These are phyloP conservation scores for Glomus cerebriforme DNA, from an alignment of 192 early-diverging fungal species.

Conservation along the genomic window DNA sequence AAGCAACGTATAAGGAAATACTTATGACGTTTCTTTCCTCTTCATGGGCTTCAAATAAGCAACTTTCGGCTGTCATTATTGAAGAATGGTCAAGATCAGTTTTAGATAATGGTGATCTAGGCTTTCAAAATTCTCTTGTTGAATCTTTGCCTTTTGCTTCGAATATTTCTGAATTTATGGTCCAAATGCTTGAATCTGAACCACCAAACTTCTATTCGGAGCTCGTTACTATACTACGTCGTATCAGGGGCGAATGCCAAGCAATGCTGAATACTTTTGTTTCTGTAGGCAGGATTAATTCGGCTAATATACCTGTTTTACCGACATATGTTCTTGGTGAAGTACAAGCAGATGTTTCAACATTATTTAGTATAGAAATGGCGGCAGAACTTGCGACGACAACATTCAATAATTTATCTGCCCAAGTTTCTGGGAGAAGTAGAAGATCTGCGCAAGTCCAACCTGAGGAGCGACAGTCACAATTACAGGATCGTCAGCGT, in stretches of 20 bases:
- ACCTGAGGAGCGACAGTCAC: neutral
- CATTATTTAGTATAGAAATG: slow-evolving; percentile 59
- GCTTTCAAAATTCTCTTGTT: slow-evolving; percentile 40
- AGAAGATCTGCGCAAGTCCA: slow-evolving; percentile 37
- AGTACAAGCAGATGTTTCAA: slow-evolving; percentile 20
- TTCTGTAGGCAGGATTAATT: slow-evolving; percentile 48
- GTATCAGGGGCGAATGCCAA: slow-evolving; percentile 69
- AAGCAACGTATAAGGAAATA: slow-evolving; percentile 51
- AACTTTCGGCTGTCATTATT: slow-evolving; percentile 71
- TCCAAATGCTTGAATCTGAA: slow-evolving; percentile 54
- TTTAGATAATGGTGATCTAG: slow-evolving; percentile 36
- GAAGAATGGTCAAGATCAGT: slow-evolving; percentile 79
- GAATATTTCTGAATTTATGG: slow-evolving; percentile 58
- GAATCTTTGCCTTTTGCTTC: slow-evolving; percentile 50
- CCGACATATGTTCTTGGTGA: slow-evolving; percentile 51
- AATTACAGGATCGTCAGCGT: slow-evolving; percentile 61
- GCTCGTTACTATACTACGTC: slow-evolving; percentile 57
- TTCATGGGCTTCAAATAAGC: slow-evolving; percentile 75
- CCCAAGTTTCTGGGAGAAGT: slow-evolving; percentile 39
- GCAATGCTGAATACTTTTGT: slow-evolving; percentile 62
- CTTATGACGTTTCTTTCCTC: slow-evolving; percentile 67
- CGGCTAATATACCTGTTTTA: slow-evolving; percentile 50
- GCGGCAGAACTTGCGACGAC: slow-evolving; percentile 50
- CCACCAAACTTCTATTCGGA: slow-evolving; percentile 65
- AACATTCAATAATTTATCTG: slow-evolving; percentile 49